Percentiles rank a stretch among this genome's conserved stretches.
phyloP scores from a whole-genome alignment of 306 rosid species.

The Dicorynia guianensis region DNA sequence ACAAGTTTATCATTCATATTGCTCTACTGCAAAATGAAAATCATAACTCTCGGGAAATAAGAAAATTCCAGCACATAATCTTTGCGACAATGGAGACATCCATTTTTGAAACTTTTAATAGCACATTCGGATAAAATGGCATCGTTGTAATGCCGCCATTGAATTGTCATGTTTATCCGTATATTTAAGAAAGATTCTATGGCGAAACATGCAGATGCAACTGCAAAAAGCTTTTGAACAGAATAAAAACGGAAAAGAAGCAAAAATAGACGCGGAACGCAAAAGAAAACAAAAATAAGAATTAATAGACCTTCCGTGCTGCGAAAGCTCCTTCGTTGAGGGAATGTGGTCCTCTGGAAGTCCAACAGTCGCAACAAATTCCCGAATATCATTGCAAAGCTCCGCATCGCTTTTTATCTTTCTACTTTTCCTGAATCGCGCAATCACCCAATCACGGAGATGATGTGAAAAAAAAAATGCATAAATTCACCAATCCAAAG shows the following conservation, averaged over 20 bases:
- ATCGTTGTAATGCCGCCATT: background rate
- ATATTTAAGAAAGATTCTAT: background rate
- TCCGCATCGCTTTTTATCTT: constrained; percentile 75
- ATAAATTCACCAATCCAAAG: background rate
- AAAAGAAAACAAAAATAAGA: background rate
- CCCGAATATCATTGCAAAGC: constrained; percentile 71
- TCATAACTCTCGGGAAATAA: background rate
- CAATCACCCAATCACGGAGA: constrained; percentile 9
- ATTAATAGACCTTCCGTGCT: constrained; percentile 71
- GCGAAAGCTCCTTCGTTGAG: constrained; percentile 74
- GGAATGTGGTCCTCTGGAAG: constrained; percentile 78
- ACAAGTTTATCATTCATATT: too few species aligned
- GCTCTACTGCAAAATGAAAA: too few species aligned
- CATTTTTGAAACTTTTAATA: background rate
- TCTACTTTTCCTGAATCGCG: constrained; percentile 54
- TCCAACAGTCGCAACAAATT: constrained; percentile 64
- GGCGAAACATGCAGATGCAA: background rate
- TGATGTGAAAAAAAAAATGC: background rate
- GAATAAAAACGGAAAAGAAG: background rate
- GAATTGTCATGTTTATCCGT: background rate
- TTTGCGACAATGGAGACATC: background rate
- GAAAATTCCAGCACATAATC: background rate
- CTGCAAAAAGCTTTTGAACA: background rate
- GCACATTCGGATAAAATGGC: background rate
- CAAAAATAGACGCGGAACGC: too few species aligned